Percentiles rank a stretch among this genome's conserved stretches.
Evolutionary conservation across 2,329 filamentous ascomycete genomes (phyloP).

Genomic region (Fusarium sublunatum): DNA sequence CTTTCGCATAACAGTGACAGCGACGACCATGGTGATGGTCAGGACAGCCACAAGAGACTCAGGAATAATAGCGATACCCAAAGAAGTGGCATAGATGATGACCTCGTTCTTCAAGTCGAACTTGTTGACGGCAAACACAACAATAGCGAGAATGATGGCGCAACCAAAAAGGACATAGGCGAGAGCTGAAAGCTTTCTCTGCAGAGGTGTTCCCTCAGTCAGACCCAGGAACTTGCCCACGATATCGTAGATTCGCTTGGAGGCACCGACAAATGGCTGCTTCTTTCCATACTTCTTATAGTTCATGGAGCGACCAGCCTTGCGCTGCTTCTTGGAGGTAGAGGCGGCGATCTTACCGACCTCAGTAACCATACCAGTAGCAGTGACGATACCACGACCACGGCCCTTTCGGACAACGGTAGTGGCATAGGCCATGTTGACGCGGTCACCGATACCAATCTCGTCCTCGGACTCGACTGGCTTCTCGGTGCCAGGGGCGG

Average conservation of each 20-base stretch:
- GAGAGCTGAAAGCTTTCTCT: constrained; percentile 81
- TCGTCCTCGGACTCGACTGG: constrained; percentile 58
- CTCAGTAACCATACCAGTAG: constrained; percentile 78
- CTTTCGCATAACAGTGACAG: constrained; percentile 72
- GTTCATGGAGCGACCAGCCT: constrained; percentile 66
- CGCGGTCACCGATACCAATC: constrained; percentile 75
- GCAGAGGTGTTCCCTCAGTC: constrained; percentile 78
- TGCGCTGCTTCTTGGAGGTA: constrained; percentile 63
- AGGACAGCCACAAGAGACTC: constrained; percentile 75
- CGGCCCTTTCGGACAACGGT: constrained; percentile 79
- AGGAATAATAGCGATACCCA: constrained; percentile 71
- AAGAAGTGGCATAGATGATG: constrained; percentile 67
- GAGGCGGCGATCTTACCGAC: constrained; percentile 75
- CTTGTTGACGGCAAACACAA: constrained; percentile 68
- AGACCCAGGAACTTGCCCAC: constrained; percentile 70
- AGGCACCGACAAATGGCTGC: constrained; percentile 60
- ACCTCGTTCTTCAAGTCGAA: constrained; percentile 64
- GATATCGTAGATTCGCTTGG: constrained; percentile 60
- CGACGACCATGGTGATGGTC: constrained; percentile 77
- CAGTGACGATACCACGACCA: constrained; percentile 77
- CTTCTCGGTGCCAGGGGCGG: constrained; percentile 59
- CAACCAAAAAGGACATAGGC: constrained; percentile 81
- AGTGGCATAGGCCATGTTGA: constrained; percentile 81
- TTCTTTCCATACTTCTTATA: constrained; percentile 64
- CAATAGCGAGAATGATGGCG: constrained; percentile 67